Percentiles rank a stretch among this genome's conserved stretches.
Evolutionary conservation across 352 stramenopile species (phyloP).

Genomic region (Phytophthora foliorum): DNA sequence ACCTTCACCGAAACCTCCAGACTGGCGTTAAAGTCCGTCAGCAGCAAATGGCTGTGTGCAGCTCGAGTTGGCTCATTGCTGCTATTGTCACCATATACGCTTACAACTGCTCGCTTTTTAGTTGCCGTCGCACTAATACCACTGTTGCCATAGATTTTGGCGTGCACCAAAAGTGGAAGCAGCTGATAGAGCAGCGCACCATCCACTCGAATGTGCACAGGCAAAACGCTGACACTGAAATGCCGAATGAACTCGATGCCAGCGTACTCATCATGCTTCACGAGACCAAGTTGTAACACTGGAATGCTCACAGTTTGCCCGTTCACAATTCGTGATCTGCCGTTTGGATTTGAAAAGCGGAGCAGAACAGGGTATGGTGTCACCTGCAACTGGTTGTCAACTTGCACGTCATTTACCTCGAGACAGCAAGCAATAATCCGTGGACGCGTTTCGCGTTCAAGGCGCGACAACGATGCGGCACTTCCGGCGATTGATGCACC

Average conservation of each 20-base stretch:
- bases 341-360: conserved; percentile 78
- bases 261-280: conserved; percentile 90
- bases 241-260: conserved; percentile 91
- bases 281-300: conserved; percentile 76
- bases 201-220: conserved; percentile 85
- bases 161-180: conserved; percentile 69
- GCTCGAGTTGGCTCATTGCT: conserved; percentile 43
- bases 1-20: conserved; percentile 79
- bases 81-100: conserved; percentile 35
- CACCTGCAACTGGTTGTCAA: conserved; percentile 88
- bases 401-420: conserved; percentile 84
- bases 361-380: conserved; percentile 88
- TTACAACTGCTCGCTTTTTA: conserved; percentile 36
- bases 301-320: conserved; percentile 66
- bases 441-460: conserved; percentile 65
- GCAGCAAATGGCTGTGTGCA: conserved; percentile 59
- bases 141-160: conserved; percentile 50
- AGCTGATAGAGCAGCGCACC: conserved; percentile 84
- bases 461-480: conserved; percentile 52
- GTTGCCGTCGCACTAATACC: conserved; percentile 20
- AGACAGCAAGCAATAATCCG: conserved; percentile 74
- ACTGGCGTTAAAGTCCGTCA: conserved; percentile 81
- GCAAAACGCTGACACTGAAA: conserved; percentile 76
- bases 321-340: conserved; percentile 57
- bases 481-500: conserved; percentile 55